Base-by-base conservation (phyloP, 2,329 filamentous ascomycete species). In the Emergomyces pasteurianus region DNA sequence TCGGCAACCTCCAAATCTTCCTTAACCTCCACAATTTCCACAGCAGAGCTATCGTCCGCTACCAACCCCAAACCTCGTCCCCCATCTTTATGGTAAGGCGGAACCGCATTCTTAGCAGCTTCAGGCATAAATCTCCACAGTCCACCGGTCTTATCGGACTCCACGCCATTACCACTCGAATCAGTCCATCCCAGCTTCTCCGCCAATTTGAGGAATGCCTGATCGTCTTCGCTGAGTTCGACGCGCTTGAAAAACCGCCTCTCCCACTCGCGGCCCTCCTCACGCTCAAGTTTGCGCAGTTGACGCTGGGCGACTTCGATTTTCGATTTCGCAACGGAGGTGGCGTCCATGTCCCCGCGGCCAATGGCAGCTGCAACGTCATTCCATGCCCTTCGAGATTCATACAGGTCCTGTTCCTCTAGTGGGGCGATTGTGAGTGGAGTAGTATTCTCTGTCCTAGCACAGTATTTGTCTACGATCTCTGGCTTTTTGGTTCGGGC, bases 261-360 rank as follows among this genome's bases (percentile, higher is more conserved):
- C 69, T 91, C 83, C 92, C 94, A 99, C 47, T 83, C 79, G 50
- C 82, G 81, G 23, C 86, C 86, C 67, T 91, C 88, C n/a, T 82
- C 80, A 68, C 84, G 84, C 73, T 96, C 92, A 69, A 84, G 80
- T 71, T 83, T 83, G 65, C 92, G 85, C 76, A 85, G 80, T 73
- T 83, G 89, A 16, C 91, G 85, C 79, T 97, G 92, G 42, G 86
- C 85, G 67, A 90, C 89, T 75, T 97, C 94, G 65, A 97, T 95
- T 74, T 90, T 89, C 61, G 83, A 83, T 80, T 97, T 97, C 72
- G 95, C 89, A 16, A 77, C 71, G 1, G 85, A 85, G 0, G 90
- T 90, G 4, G 82, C 78, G 67, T 96, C 90, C 83, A 96, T 90
- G 73, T 96, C 90, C 61, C 90, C 89, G 66, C 82, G 84, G 61